phyloP scores from a whole-genome alignment of 139 green algal species.

The Chlorella sorokiniana region DNA sequence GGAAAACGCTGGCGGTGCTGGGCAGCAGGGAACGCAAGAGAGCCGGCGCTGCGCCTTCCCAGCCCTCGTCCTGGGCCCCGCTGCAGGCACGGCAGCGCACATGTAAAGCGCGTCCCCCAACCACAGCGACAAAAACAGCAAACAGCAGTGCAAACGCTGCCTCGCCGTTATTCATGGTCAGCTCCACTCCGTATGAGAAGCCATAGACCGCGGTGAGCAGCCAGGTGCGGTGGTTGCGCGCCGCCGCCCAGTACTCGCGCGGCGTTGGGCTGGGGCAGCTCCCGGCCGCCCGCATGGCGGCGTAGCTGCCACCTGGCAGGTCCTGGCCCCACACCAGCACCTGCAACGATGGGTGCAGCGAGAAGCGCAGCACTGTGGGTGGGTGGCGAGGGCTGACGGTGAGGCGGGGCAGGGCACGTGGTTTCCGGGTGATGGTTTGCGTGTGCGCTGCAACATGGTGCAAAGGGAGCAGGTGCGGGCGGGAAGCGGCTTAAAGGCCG shows the following conservation, averaged over 20 bases:
- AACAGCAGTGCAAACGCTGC: too few species aligned
- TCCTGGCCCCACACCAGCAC: slow-evolving; percentile 71
- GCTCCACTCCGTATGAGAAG: background rate
- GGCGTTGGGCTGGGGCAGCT: slow-evolving; percentile 47
- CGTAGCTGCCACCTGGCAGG: slow-evolving; percentile 68
- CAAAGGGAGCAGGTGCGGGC: too few species aligned
- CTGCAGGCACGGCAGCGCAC: too few species aligned
- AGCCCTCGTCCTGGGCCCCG: too few species aligned
- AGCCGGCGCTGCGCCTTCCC: background rate
- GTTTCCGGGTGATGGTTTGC: too few species aligned
- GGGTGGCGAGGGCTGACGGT: too few species aligned
- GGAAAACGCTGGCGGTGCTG: background rate
- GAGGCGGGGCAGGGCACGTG: too few species aligned
- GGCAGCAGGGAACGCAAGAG: background rate
- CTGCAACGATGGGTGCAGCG: slow-evolving; percentile 66
- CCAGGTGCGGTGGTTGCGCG: slow-evolving; percentile 3
- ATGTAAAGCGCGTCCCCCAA: too few species aligned
- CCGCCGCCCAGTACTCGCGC: background rate
- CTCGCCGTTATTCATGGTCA: slow-evolving; percentile 24
- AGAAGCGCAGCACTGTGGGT: slow-evolving; percentile 5
- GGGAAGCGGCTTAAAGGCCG: too few species aligned
- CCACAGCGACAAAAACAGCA: too few species aligned
- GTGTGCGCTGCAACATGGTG: too few species aligned
- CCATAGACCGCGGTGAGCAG: background rate
- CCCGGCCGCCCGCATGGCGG: slow-evolving; percentile 66